Conservation (phyloP, 2,329 filamentous ascomycete species). For the Aspergillus caelatus region DNA sequence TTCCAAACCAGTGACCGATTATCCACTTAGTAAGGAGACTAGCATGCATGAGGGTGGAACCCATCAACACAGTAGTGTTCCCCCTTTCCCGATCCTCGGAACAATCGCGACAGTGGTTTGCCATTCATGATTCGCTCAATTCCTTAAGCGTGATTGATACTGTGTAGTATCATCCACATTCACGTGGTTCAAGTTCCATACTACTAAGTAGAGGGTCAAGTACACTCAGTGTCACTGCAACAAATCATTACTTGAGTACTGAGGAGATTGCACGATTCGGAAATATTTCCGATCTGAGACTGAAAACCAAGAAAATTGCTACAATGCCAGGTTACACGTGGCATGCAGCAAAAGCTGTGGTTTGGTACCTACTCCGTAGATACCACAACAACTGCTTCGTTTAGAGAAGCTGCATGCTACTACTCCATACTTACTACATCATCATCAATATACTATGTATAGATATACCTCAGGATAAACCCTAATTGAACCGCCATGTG, state of each 20-base stretch:
- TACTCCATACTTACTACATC: background rate
- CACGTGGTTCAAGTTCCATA: background rate
- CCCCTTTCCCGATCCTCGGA: conserved; percentile 1
- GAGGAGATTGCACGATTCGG: background rate
- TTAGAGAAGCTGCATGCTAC: background rate
- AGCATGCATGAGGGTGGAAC: background rate
- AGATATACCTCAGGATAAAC: background rate
- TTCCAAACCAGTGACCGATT: background rate
- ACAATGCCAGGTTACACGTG: conserved; percentile 9
- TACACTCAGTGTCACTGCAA: background rate
- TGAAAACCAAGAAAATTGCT: background rate
- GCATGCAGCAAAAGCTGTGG: conserved; percentile 8
- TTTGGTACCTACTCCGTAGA: background rate
- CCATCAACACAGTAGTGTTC: background rate
- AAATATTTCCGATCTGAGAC: background rate
- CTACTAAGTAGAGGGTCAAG: background rate
- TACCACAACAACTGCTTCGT: background rate
- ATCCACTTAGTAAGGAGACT: background rate
- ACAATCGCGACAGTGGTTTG: background rate
- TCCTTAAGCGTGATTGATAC: background rate
- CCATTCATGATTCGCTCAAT: background rate
- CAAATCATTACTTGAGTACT: background rate
- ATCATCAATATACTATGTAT: background rate
- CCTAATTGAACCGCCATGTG: background rate
- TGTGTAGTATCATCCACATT: background rate